These are phyloP conservation scores for Physcia stellaris DNA, from an alignment of 495 filamentous ascomycete species.

Conservation along the genomic window DNA sequence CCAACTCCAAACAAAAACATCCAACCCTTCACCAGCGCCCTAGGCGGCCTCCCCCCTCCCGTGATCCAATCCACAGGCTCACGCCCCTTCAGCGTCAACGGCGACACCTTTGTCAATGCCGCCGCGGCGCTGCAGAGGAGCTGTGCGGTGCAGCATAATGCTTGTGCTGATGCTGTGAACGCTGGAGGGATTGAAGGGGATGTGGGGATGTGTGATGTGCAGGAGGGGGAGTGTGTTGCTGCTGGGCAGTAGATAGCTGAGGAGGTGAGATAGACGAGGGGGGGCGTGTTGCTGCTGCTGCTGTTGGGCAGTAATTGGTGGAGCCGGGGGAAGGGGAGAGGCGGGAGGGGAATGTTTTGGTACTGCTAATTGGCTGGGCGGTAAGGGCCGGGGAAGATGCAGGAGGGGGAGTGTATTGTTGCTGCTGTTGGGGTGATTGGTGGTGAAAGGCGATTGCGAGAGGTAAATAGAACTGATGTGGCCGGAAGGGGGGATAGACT, in stretches of 20 bases:
- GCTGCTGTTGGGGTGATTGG: no score
- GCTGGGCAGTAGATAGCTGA: constrained; percentile 13
- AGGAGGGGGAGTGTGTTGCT: constrained; percentile 12
- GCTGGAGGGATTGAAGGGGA: constrained; percentile 16
- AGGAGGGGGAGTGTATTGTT: no score
- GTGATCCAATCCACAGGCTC: constrained; percentile 30
- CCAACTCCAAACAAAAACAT: constrained; percentile 14
- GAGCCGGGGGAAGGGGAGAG: no score
- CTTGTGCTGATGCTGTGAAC: constrained; percentile 41
- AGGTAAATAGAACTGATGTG: no score
- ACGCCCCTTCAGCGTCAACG: constrained; percentile 39
- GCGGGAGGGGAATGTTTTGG: no score
- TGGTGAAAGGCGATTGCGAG: no score
- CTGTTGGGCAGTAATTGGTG: no score
- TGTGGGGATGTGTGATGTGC: constrained; percentile 8
- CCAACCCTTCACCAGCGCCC: constrained; percentile 41
- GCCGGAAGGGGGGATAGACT: no score
- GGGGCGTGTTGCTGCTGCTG: no score
- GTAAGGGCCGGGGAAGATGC: no score
- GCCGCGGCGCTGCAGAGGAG: constrained; percentile 38
- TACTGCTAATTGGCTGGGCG: no score
- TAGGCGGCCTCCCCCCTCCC: constrained; percentile 37
- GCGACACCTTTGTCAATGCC: constrained; percentile 34
- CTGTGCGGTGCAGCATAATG: constrained; percentile 42
- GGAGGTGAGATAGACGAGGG: no score